Evolutionary conservation across 1,284 basidiomycete genomes (phyloP).

Genomic region (Earliella scabrosa): DNA sequence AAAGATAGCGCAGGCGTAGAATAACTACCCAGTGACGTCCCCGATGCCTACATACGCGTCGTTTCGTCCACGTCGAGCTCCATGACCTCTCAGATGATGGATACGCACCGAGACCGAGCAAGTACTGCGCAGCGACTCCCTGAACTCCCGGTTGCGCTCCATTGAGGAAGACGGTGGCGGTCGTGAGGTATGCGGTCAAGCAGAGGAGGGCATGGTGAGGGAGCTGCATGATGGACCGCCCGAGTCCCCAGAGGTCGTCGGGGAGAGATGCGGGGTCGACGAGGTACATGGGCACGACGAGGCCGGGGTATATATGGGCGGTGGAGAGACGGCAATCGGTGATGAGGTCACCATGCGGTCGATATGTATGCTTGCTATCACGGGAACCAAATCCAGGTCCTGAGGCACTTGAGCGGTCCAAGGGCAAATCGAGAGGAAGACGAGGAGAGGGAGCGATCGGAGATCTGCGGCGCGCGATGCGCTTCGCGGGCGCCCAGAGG

Average conservation of each 20-base stretch:
- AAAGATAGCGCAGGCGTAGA: not conserved
- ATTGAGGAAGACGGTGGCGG: conserved; percentile 22
- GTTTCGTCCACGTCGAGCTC: not conserved
- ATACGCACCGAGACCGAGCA: conserved; percentile 60
- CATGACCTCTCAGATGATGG: not conserved
- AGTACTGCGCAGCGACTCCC: conserved; percentile 44
- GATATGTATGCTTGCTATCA: not conserved
- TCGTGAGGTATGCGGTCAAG: conserved; percentile 31
- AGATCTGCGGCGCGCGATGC: no score
- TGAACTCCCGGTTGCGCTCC: conserved; percentile 14
- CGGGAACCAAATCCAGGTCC: not conserved
- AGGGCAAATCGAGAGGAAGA: no score
- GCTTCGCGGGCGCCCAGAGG: no score
- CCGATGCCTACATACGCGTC: conserved; percentile 56
- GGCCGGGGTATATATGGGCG: conserved; percentile 7
- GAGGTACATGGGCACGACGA: conserved; percentile 28
- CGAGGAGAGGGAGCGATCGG: no score
- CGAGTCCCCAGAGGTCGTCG: conserved; percentile 27
- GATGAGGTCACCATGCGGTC: no score
- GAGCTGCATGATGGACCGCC: conserved; percentile 27
- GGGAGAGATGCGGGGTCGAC: conserved; percentile 27
- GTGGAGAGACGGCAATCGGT: no score
- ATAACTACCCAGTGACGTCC: conserved; percentile 73
- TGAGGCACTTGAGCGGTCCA: no score
- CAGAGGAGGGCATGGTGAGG: conserved; percentile 30